These are phyloP conservation scores for Beta vulgaris DNA, from an alignment of 148 eudicot species.

Conservation along the genomic window DNA sequence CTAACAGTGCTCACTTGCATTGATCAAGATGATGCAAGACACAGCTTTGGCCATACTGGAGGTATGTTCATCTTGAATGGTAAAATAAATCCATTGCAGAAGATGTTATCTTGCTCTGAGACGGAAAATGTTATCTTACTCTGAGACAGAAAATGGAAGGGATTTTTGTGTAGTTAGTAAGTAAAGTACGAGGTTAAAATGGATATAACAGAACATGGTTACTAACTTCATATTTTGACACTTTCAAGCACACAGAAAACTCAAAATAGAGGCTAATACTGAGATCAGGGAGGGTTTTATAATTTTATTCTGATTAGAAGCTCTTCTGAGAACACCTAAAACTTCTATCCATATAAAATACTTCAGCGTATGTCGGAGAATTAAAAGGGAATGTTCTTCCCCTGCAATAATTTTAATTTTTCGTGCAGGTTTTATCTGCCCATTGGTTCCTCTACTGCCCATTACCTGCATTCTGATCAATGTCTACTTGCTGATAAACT, in stretches of 20 bases:
- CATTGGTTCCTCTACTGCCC: constrained; percentile 60
- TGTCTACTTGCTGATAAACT: constrained; percentile 61
- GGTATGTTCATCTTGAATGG: constrained; percentile 33
- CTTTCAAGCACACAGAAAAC: neutral
- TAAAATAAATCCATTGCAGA: neutral
- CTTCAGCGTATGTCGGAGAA: neutral
- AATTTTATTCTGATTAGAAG: neutral
- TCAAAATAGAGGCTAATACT: neutral
- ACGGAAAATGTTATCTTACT: neutral
- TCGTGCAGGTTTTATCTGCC: constrained; percentile 63
- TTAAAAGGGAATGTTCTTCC: too few relatives aligned
- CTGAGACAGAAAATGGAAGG: neutral
- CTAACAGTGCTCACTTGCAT: constrained; percentile 51
- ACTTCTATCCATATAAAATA: neutral
- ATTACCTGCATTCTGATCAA: constrained; percentile 59
- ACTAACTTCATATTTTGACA: neutral
- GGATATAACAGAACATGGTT: neutral
- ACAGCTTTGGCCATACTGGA: constrained; percentile 55
- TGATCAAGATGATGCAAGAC: constrained; percentile 58
- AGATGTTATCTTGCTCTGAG: neutral
- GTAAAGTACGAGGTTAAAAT: neutral
- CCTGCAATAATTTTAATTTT: too few relatives aligned
- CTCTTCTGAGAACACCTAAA: neutral
- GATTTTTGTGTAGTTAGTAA: neutral
- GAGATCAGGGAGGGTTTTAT: neutral